A percentile compares a stretch with the other conserved stretches of the same genome.
Evolutionary conservation across 2,329 filamentous ascomycete genomes (phyloP).

Genomic region (Cladobotryum protrusum): DNA sequence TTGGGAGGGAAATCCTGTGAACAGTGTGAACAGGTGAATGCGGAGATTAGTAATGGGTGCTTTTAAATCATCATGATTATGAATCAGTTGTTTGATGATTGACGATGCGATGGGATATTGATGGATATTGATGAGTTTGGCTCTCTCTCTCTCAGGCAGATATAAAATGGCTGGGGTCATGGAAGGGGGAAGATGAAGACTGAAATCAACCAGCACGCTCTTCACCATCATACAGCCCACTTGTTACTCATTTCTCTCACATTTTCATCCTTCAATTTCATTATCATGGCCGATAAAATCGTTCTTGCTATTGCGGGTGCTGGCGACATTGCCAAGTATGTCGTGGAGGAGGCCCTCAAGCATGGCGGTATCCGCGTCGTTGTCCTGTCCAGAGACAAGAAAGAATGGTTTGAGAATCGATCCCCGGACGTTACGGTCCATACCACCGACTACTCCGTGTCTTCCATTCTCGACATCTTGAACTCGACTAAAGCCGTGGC

Average conservation of each 20-base stretch:
- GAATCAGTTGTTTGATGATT: background rate
- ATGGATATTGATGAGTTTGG: too few species aligned
- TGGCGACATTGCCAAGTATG: constrained; percentile 2
- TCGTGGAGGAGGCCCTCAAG: background rate
- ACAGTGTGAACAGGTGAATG: too few species aligned
- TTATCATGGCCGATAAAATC: background rate
- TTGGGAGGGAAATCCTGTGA: too few species aligned
- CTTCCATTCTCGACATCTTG: background rate
- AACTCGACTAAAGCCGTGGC: background rate
- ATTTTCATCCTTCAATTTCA: too few species aligned
- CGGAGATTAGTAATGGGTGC: background rate
- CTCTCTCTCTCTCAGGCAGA: too few species aligned
- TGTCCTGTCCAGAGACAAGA: background rate
- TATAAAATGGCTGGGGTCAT: too few species aligned
- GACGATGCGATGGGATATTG: too few species aligned
- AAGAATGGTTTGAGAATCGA: constrained; percentile 1
- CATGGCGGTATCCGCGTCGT: constrained; percentile 11
- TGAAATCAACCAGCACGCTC: too few species aligned
- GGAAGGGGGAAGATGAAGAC: too few species aligned
- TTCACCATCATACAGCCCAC: too few species aligned
- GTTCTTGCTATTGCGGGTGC: constrained; percentile 1
- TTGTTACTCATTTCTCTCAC: too few species aligned
- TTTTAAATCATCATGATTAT: constrained; percentile 3
- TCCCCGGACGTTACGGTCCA: constrained; percentile 1
- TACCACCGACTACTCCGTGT: background rate